Conservation (phyloP, 768 basidiomycete genomes). For the Polyporus arcularius region DNA sequence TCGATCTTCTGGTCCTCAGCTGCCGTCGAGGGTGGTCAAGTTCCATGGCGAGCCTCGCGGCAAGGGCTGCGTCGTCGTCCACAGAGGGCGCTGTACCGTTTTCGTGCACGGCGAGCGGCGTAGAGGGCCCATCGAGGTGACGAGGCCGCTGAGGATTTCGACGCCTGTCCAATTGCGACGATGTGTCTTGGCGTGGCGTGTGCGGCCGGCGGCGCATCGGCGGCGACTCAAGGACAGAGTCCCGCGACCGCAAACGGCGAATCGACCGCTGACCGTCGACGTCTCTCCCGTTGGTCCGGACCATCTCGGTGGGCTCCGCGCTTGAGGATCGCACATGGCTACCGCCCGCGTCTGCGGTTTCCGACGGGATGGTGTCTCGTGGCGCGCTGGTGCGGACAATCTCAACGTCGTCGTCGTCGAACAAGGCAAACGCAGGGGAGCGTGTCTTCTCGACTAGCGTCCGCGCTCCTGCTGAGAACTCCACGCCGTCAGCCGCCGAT, state of each 20-base stretch:
- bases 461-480: not conserved
- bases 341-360: not conserved
- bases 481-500: not conserved
- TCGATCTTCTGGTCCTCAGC: constrained; percentile 32
- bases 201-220: constrained; percentile 11
- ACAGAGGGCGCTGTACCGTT: constrained; percentile 4
- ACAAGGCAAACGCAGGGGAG: constrained; percentile 27
- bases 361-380: not conserved
- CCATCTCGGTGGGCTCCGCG: constrained; percentile 3
- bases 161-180: not conserved
- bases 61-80: constrained; percentile 28
- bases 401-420: constrained; percentile 33
- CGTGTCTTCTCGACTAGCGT: constrained; percentile 4
- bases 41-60: constrained; percentile 32
- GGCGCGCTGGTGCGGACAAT: constrained; percentile 17
- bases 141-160: constrained; percentile 1
- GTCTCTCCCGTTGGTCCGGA: constrained; percentile 7
- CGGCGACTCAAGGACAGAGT: constrained; percentile 12
- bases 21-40: constrained; percentile 27
- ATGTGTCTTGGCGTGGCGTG: constrained; percentile 1
- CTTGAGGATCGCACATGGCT: constrained; percentile 4
- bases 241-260: constrained; percentile 16
- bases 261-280: constrained; percentile 5
- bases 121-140: not conserved
- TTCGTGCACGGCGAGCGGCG: not conserved